These are phyloP conservation scores for Chrysoporthe austroafricana DNA, from an alignment of 2,329 filamentous ascomycete genomes.

Conservation along the genomic window DNA sequence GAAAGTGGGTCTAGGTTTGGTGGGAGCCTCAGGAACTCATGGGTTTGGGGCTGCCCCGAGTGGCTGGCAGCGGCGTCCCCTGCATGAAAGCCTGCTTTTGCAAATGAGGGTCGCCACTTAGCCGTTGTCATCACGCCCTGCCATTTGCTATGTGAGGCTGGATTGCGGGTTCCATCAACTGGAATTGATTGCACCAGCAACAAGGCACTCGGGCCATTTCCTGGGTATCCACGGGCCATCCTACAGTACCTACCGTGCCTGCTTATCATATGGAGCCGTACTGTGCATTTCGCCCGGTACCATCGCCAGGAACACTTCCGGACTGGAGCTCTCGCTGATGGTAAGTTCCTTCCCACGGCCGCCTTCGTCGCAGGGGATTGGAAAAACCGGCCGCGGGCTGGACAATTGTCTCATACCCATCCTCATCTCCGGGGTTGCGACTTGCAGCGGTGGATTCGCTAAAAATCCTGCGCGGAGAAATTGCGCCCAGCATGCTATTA, in stretches of 20 bases:
- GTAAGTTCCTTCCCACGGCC: background rate
- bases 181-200: constrained; percentile 10
- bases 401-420: constrained; percentile 16
- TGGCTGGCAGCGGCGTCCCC: constrained; percentile 21
- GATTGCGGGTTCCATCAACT: constrained; percentile 16
- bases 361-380: background rate
- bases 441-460: constrained; percentile 14
- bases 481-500: constrained; percentile 20
- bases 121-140: constrained; percentile 9
- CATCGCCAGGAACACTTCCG: constrained; percentile 2
- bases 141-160: constrained; percentile 27
- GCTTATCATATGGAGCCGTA: background rate
- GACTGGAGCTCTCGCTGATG: background rate
- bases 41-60: constrained; percentile 24
- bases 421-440: constrained; percentile 25
- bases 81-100: constrained; percentile 23
- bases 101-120: constrained; percentile 28
- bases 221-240: constrained; percentile 14
- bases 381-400: constrained; percentile 11
- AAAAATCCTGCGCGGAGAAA: constrained; percentile 23
- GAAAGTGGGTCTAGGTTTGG: constrained; percentile 20
- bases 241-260: background rate
- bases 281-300: background rate
- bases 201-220: constrained; percentile 21
- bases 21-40: constrained; percentile 22